phyloP scores from a whole-genome alignment of 2,329 filamentous ascomycete genomes.

The Dactylellina sp. region DNA sequence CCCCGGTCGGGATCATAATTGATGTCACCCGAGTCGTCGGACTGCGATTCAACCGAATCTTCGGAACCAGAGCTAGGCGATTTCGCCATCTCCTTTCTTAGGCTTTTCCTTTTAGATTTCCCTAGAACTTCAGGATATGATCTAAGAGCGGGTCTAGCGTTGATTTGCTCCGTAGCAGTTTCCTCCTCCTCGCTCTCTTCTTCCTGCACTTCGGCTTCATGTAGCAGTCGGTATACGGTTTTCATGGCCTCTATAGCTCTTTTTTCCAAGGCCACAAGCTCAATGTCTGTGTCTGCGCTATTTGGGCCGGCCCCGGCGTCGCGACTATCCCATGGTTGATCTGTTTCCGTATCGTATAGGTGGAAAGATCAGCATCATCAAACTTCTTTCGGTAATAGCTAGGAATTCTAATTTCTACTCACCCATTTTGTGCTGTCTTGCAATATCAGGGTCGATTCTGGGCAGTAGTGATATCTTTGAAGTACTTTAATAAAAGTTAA shows the following conservation, averaged over 20 bases:
- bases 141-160: not conserved
- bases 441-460: no score
- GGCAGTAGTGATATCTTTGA: no score
- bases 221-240: constrained; percentile 24
- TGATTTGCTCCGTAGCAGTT: not conserved
- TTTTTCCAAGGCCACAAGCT: constrained; percentile 20
- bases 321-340: not conserved
- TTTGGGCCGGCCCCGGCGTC: not conserved
- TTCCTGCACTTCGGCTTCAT: constrained; percentile 20
- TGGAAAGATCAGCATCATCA: not conserved
- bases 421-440: constrained; percentile 23
- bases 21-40: not conserved
- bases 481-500: no score
- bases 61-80: not conserved
- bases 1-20: not conserved
- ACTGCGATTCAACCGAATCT: constrained; percentile 3
- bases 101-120: not conserved
- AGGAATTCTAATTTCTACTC: not conserved
- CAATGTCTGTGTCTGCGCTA: not conserved
- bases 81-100: not conserved
- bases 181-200: not conserved
- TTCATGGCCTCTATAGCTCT: constrained; percentile 36
- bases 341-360: not conserved
- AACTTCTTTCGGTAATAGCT: no score
- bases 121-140: not conserved